phyloP scores from a whole-genome alignment of 345 rosid species.

The Aquilaria sinensis region DNA sequence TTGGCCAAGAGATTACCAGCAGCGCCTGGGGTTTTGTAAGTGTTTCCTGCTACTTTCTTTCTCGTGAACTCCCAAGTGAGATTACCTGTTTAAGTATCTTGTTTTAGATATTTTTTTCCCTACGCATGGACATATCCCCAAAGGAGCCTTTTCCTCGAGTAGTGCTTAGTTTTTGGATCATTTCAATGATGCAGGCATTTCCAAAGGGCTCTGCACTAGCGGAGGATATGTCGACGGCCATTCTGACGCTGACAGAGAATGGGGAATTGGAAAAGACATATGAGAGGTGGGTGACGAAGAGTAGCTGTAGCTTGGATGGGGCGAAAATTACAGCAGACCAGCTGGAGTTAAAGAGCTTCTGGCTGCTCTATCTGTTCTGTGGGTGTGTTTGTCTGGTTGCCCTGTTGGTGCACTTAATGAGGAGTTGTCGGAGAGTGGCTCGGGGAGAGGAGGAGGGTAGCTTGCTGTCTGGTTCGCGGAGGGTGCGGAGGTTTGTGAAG shows the following conservation, averaged over 20 bases:
- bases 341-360: conserved; percentile 64
- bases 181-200: conserved; percentile 49
- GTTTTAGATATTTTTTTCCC: too few relatives aligned
- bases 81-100: too few relatives aligned
- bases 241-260: conserved; percentile 67
- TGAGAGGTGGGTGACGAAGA: conserved; percentile 59
- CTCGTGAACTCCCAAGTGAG: too few relatives aligned
- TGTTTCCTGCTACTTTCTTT: conserved; percentile 4
- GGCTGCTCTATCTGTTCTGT: conserved; percentile 70
- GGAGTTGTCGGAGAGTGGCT: too few relatives aligned
- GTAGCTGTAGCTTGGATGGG: conserved; percentile 35
- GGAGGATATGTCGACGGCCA: conserved; percentile 79
- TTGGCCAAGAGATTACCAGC: conserved; percentile 70
- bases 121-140: too few relatives aligned
- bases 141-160: background rate
- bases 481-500: too few relatives aligned
- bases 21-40: conserved; percentile 98
- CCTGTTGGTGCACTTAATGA: conserved; percentile 17
- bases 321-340: conserved; percentile 34
- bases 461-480: too few relatives aligned
- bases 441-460: too few relatives aligned
- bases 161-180: background rate
- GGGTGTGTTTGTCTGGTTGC: conserved; percentile 41
- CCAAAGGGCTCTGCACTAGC: conserved; percentile 68
- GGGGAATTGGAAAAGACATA: conserved; percentile 59